These are phyloP conservation scores for Cudoniella acicularis DNA, from an alignment of 495 filamentous ascomycete genomes.

Conservation along the genomic window DNA sequence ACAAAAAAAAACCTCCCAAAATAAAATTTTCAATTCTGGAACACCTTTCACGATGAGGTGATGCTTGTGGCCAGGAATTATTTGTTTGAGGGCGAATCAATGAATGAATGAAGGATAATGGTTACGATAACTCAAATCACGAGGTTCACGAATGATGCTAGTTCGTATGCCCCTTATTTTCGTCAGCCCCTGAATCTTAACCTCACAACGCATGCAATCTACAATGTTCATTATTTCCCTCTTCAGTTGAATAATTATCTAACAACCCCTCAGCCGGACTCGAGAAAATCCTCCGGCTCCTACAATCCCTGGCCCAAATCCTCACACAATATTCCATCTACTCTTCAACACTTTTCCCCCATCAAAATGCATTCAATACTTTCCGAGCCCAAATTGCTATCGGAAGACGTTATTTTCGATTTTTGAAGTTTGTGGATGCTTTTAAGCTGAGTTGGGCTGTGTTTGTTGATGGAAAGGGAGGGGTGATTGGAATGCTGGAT, in stretches of 20 bases:
- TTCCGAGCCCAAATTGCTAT: neutral
- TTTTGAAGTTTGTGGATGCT: conserved; percentile 57
- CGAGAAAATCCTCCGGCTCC: conserved; percentile 56
- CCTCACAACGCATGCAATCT: conserved; percentile 17
- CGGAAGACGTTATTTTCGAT: conserved; percentile 41
- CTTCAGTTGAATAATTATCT: no score
- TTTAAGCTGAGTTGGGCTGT: conserved; percentile 33
- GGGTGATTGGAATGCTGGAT: conserved; percentile 32
- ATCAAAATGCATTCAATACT: neutral
- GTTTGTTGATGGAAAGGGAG: conserved; percentile 28
- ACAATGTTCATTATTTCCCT: no score
- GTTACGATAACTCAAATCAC: neutral
- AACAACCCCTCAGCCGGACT: conserved; percentile 49
- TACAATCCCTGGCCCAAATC: conserved; percentile 52
- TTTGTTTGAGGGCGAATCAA: no score
- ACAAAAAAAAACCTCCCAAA: no score
- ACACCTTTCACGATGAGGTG: neutral
- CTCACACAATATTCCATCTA: conserved; percentile 37
- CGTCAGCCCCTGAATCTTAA: neutral
- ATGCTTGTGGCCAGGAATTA: no score
- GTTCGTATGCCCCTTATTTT: neutral
- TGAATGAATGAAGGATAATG: no score
- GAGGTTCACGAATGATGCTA: neutral
- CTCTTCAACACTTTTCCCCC: conserved; percentile 4
- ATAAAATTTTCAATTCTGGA: no score